These are phyloP conservation scores for Marasmius fiardii DNA, from an alignment of 1,284 basidiomycete species.

Conservation along the genomic window DNA sequence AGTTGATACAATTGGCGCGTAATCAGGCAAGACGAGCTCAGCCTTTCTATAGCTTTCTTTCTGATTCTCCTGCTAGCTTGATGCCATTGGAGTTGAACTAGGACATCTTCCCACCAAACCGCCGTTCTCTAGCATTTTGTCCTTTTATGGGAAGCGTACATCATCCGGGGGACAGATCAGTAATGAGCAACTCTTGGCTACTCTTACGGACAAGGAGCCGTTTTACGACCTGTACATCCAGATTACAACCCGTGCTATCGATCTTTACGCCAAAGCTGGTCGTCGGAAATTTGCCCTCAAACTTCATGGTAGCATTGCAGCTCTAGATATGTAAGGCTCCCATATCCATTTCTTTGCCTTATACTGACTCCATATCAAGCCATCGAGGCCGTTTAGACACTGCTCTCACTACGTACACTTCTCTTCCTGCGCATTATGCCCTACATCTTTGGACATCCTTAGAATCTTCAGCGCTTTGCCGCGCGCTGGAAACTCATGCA, in stretches of 20 bases:
- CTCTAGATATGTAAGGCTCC: slow-evolving; percentile 74
- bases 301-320: slow-evolving; percentile 81
- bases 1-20: slow-evolving; percentile 79
- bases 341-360: neutral
- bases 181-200: slow-evolving; percentile 61
- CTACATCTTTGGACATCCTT: slow-evolving; percentile 76
- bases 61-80: slow-evolving; percentile 52
- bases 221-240: slow-evolving; percentile 77
- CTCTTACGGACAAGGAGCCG: slow-evolving; percentile 50
- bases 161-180: slow-evolving; percentile 45
- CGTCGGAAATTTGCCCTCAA: slow-evolving; percentile 83
- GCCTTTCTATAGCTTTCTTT: neutral
- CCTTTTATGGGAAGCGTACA: slow-evolving; percentile 16
- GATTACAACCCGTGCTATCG: slow-evolving; percentile 78
- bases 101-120: slow-evolving; percentile 69
- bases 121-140: slow-evolving; percentile 61
- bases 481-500: slow-evolving; percentile 63
- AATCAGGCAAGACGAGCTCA: slow-evolving; percentile 54
- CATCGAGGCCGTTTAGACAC: slow-evolving; percentile 59
- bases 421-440: slow-evolving; percentile 79
- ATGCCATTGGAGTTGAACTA: slow-evolving; percentile 71
- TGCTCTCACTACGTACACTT: slow-evolving; percentile 69
- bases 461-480: slow-evolving; percentile 72
- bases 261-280: slow-evolving; percentile 77
- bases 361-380: slow-evolving; percentile 32